Conservation (phyloP, 352 stramenopile species). For the Phytophthora vignae region DNA sequence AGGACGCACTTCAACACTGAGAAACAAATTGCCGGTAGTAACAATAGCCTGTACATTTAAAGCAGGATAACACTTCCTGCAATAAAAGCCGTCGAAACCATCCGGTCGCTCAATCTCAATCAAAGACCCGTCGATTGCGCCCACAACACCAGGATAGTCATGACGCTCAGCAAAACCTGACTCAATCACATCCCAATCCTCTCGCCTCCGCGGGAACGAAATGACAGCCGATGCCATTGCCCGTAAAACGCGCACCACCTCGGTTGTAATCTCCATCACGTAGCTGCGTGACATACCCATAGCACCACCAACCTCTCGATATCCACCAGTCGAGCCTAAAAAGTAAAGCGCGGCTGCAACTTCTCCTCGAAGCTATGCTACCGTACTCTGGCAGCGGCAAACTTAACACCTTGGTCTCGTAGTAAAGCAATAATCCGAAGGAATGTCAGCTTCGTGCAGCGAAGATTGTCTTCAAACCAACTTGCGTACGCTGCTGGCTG, state of each 20-base stretch:
- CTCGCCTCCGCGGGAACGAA: neutral
- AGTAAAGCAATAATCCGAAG: conserved; percentile 1
- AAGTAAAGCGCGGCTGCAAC: conserved; percentile 8
- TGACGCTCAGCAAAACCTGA: neutral
- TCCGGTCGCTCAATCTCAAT: conserved; percentile 6
- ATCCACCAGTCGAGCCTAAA: conserved; percentile 1
- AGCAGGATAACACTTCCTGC: conserved; percentile 2
- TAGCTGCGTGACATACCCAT: conserved; percentile 21
- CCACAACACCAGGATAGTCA: conserved; percentile 10
- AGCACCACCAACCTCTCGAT: conserved; percentile 9
- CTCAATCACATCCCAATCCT: neutral
- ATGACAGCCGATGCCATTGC: neutral
- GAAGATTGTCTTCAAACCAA: conserved; percentile 17
- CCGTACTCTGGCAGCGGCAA: neutral
- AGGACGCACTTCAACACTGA: neutral
- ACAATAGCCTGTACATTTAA: conserved; percentile 14
- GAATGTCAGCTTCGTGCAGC: conserved; percentile 4
- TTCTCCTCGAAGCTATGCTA: conserved; percentile 15
- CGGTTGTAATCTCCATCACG: conserved; percentile 17
- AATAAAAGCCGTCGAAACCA: conserved; percentile 9
- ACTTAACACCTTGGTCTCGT: neutral
- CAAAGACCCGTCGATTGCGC: neutral
- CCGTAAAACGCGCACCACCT: conserved; percentile 9
- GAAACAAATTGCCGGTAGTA: neutral
- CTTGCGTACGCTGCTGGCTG: neutral